Evolutionary conservation across 2,329 filamentous ascomycete species (phyloP).

Genomic region (Knufia petricola): DNA sequence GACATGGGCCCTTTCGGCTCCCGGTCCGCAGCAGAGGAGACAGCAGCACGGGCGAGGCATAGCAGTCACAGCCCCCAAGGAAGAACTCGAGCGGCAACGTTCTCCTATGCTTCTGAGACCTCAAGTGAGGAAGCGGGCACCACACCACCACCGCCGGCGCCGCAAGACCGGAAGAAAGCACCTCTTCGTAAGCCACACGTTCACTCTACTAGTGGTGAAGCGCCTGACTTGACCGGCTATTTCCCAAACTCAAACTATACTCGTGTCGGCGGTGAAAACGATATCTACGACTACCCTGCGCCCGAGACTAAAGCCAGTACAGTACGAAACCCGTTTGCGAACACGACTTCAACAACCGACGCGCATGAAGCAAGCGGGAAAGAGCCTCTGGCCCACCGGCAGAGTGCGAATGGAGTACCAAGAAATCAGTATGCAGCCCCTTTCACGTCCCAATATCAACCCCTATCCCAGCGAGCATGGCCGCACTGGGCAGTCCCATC

Average conservation of each 20-base stretch:
- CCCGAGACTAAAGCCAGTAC: slow-evolving; percentile 16
- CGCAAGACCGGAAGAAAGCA: slow-evolving; percentile 31
- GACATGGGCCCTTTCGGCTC: slow-evolving; percentile 25
- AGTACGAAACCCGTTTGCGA: slow-evolving; percentile 15
- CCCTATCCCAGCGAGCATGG: slow-evolving; percentile 12
- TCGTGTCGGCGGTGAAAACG: slow-evolving; percentile 16
- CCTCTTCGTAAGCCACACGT: slow-evolving; percentile 13
- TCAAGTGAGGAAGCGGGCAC: slow-evolving; percentile 23
- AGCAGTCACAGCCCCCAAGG: slow-evolving; percentile 37
- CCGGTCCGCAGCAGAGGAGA: slow-evolving; percentile 30
- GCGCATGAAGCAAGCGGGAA: background rate
- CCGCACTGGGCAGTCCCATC: slow-evolving; percentile 23
- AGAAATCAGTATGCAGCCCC: slow-evolving; percentile 1
- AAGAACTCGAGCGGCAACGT: slow-evolving; percentile 16
- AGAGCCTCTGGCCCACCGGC: background rate
- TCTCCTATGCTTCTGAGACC: slow-evolving; percentile 20
- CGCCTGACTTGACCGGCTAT: slow-evolving; percentile 18
- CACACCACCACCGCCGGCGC: slow-evolving; percentile 17
- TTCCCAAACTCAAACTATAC: slow-evolving; percentile 22
- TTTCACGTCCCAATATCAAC: slow-evolving; percentile 14
- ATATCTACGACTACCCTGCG: slow-evolving; percentile 19
- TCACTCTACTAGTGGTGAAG: slow-evolving; percentile 8
- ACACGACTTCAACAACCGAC: slow-evolving; percentile 13
- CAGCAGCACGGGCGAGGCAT: slow-evolving; percentile 26
- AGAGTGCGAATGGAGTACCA: background rate